Evolutionary conservation across 164 flowering plant genomes (phyloP).

Genomic region (Piper betle): DNA sequence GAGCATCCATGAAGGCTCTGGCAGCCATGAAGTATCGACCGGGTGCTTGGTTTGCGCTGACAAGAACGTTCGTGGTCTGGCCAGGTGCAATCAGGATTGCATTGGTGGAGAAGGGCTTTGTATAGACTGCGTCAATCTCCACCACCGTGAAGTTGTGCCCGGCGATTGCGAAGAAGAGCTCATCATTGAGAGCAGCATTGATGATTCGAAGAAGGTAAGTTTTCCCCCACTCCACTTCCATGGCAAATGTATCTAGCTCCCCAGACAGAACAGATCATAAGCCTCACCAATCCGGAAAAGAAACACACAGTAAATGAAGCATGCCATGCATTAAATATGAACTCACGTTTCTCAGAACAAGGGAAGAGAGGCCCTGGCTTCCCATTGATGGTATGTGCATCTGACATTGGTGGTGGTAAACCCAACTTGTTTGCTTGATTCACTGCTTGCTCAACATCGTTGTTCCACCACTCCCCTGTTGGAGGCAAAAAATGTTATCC

Average conservation of each 20-base stretch:
- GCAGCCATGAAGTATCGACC: slow-evolving; percentile 39
- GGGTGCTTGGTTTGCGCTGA: slow-evolving; percentile 22
- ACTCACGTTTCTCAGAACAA: too few relatives aligned
- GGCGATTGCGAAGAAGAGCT: slow-evolving; percentile 14
- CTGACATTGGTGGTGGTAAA: too few relatives aligned
- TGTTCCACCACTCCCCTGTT: too few relatives aligned
- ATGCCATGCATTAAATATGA: too few relatives aligned
- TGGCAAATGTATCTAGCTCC: slow-evolving; percentile 28
- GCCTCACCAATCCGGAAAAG: too few relatives aligned
- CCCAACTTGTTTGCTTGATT: too few relatives aligned
- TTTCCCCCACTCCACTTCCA: slow-evolving; percentile 37
- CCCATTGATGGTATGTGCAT: too few relatives aligned
- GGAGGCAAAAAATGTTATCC: too few relatives aligned
- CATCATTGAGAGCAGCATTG: too few relatives aligned
- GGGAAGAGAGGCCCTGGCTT: too few relatives aligned
- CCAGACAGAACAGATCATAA: not conserved
- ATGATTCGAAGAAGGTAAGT: slow-evolving; percentile 21
- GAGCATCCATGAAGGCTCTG: slow-evolving; percentile 31
- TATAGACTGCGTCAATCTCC: slow-evolving; percentile 43
- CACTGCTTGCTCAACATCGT: too few relatives aligned
- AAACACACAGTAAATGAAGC: too few relatives aligned
- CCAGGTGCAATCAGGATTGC: slow-evolving; percentile 37
- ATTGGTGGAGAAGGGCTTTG: slow-evolving; percentile 31
- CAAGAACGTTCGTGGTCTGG: slow-evolving; percentile 40
- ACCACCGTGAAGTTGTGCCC: slow-evolving; percentile 43